These are phyloP conservation scores for Bolboschoenus planiculmis DNA, from an alignment of 176 grass and related monocot species.

Conservation along the genomic window DNA sequence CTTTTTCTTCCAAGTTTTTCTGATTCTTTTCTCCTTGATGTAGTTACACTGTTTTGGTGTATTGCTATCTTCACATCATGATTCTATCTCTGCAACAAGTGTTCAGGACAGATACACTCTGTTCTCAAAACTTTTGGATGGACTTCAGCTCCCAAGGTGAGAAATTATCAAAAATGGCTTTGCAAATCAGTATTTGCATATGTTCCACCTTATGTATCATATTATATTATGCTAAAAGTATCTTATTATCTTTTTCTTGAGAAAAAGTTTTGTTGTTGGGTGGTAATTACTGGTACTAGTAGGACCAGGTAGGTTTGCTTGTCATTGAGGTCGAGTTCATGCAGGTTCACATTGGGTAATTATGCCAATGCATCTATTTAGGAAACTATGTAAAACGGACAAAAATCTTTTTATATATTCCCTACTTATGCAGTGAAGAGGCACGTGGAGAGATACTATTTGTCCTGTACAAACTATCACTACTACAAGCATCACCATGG, in stretches of 20 bases:
- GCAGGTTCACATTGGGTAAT: not conserved
- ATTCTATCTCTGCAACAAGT: slow-evolving; percentile 40
- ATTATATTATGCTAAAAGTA: not conserved
- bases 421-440: slow-evolving; percentile 62
- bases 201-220: not conserved
- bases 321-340: not conserved
- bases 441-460: slow-evolving; percentile 83
- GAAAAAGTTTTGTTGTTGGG: not conserved
- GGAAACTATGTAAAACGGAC: not conserved
- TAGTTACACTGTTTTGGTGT: slow-evolving; percentile 81
- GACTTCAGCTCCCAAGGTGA: slow-evolving; percentile 83
- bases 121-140: slow-evolving; percentile 65
- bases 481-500: slow-evolving; percentile 62
- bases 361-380: not conserved
- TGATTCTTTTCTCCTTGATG: slow-evolving; percentile 29
- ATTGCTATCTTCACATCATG: slow-evolving; percentile 49
- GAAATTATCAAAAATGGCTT: slow-evolving; percentile 5
- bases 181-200: not conserved
- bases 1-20: slow-evolving; percentile 18
- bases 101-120: slow-evolving; percentile 58
- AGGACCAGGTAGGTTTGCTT: not conserved
- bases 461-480: slow-evolving; percentile 70
- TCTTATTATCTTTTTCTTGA: not conserved
- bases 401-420: slow-evolving; percentile 27
- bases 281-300: not conserved